Evolutionary conservation across 441 rosid genomes (phyloP), one percentile per base, ranked within the genome.

Genomic region (Omphalea diandra): DNA sequence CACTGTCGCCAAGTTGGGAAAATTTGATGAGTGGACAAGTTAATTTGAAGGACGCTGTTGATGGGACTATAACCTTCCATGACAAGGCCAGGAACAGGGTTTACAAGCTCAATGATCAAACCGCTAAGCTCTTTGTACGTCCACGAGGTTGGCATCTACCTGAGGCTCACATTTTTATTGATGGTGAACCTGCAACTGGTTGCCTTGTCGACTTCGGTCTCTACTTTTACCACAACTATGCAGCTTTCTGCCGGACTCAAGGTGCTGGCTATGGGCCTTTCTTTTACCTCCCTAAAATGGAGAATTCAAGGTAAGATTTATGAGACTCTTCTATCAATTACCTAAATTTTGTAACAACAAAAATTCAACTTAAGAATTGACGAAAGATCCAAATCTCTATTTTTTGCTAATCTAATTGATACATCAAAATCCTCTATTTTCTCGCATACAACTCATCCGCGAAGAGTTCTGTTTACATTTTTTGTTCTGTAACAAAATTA

Each of bases 201-300:
- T 94, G 98, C 83, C 93, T 94, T 0, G 92, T 90, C 1, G 99
- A 94, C 62, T 94, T 94, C 24, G 93, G 98, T 43, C 88, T 94
- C 55, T 94, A 90, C 72, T 94, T 94, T 60, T 90, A 73, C 87
- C 98, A 92, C 80, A 94, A 89, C 77, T 67, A 79, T 32, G 86
- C 90, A 3, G 65, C 79, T 7, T 94, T 92, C 80, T 84, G 91
- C 35, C 69, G 76, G 68, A 83, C 72, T 41, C 98, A 87, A 73
- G 99, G 94, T 33, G 82, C 77, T 38, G 97, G 98, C 6, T 88
- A 77, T 14, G 96, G 99, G 6, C 98, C 98, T 49, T 92, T 95
- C 89, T 95, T 90, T 74, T 92, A 92, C 73, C 98, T 94, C 52
- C 96, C 98, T 33, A 90, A 92, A 78, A 94, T 88, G 99, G 98